Conservation (phyloP, 306 rosid genomes). For the Acacia acuminata region DNA sequence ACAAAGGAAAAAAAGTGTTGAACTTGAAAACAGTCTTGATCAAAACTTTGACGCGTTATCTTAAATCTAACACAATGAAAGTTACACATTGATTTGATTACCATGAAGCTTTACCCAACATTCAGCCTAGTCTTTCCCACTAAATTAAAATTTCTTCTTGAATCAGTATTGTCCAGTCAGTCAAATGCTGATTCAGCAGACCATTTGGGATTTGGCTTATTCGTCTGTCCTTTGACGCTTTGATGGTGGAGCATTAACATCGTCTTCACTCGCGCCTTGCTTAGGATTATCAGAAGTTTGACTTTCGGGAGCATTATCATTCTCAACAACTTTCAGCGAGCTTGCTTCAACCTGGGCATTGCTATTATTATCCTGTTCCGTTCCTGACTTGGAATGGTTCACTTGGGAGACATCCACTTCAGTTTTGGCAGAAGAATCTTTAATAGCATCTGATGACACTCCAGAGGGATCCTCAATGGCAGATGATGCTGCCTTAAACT, state of each 20-base stretch:
- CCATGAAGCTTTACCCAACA: slow-evolving; percentile 41
- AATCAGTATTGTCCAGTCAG: slow-evolving; percentile 44
- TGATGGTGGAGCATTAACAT: slow-evolving; percentile 38
- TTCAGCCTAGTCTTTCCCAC: slow-evolving; percentile 40
- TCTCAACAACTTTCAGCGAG: slow-evolving; percentile 32
- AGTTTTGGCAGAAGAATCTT: slow-evolving; percentile 51
- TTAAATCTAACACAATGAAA: slow-evolving; percentile 24
- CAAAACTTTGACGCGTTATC: slow-evolving; percentile 41
- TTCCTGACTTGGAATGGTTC: slow-evolving; percentile 35
- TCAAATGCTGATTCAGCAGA: slow-evolving; percentile 53
- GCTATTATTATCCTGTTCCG: slow-evolving; percentile 42
- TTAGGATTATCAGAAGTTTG: slow-evolving; percentile 40
- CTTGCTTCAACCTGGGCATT: slow-evolving; percentile 35
- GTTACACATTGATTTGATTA: slow-evolving; percentile 25
- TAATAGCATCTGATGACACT: slow-evolving; percentile 43
- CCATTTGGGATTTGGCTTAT: slow-evolving; percentile 32
- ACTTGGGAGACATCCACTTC: slow-evolving; percentile 54
- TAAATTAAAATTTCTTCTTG: slow-evolving; percentile 36
- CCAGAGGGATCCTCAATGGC: slow-evolving; percentile 49
- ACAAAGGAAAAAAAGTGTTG: slow-evolving; percentile 12
- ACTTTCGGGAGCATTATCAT: slow-evolving; percentile 44
- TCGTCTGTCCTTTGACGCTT: slow-evolving; percentile 72
- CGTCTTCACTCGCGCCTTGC: slow-evolving; percentile 45
- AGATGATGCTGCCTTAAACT: slow-evolving; percentile 47
- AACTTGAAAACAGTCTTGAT: slow-evolving; percentile 16